Base-by-base conservation (phyloP, 2,329 filamentous ascomycete species). In the Aspergillus melleus region DNA sequence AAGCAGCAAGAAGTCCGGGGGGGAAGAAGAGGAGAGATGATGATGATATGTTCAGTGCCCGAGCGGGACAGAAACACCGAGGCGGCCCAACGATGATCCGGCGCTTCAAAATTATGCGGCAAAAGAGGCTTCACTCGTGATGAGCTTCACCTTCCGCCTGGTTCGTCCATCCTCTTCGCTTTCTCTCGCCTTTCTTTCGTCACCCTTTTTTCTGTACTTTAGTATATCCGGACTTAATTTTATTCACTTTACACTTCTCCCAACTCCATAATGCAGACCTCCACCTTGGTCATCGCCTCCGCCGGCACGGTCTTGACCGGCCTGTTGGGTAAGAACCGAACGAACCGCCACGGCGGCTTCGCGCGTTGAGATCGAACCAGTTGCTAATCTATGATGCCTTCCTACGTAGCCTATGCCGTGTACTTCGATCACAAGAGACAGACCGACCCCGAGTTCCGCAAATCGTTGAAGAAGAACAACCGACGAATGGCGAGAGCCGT, bases 361-460 rank as follows among this genome's bases (percentile, higher is more conserved):
- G 30, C 20, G 30, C 16, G 22, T 36, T 44, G 26, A 49, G 55
- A 36, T 46, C 50, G 11, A 36, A 39, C 46, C 12, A 29, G 49
- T 49, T 57, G 54, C 63, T 66, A 58, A 60, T 59, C 3, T 22
- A 29, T 49, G 50, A 14, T 46, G 8, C 5, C 32, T 47, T 49
- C 20, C 19, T 49, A 20, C 56, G 16, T 57, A 82, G 86, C 84
- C 69, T 89, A 89, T 73, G 86, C 86, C 67, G 76, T 84, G 66
- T 89, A 88, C 79, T 89, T 89, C 66, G 86, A 89, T 75, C 82
- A 88, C 80, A 83, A 82, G 72, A 81, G 86, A 72, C 84, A 86
- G 68, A 85, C 82, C 66, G 86, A 88, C 68, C 81, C 84, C 57
- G 82, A 84, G 42, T 89, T 89, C 79, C 82, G 86, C 69, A 85